A percentile compares a stretch with the other conserved stretches of the same genome.
These are phyloP conservation scores for Zea mays DNA, from an alignment of 176 grass and related monocot genomes.

Conservation along the genomic window DNA sequence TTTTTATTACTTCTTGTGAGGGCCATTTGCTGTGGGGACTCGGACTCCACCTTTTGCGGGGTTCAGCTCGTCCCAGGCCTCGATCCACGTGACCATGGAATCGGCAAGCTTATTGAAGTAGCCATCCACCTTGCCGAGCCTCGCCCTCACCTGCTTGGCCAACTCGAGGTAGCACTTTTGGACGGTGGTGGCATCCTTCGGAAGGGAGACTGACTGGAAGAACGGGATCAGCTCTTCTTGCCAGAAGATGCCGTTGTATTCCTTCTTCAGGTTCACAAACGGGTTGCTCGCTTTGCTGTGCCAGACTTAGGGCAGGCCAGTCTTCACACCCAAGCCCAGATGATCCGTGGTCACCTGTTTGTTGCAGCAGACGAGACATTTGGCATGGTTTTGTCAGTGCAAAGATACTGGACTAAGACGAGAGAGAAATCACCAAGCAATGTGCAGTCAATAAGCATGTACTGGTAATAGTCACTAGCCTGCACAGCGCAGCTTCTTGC, in stretches of 20 bases:
- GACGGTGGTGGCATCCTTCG: conserved; percentile 59
- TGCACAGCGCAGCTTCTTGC: not conserved
- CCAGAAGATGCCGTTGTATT: conserved; percentile 73
- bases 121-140: conserved; percentile 50
- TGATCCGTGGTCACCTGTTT: conserved; percentile 66
- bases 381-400: not conserved
- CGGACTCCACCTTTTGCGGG: conserved; percentile 27
- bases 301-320: conserved; percentile 69
- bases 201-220: conserved; percentile 51
- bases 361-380: not conserved
- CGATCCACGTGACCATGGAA: conserved; percentile 71
- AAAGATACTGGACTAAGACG: not conserved
- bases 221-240: conserved; percentile 77
- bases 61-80: conserved; percentile 74
- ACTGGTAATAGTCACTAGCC: not conserved
- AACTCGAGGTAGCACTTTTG: conserved; percentile 65
- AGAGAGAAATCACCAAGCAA: not conserved
- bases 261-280: conserved; percentile 68
- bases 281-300: conserved; percentile 78
- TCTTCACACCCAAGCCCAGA: conserved; percentile 61
- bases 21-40: conserved; percentile 13
- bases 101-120: conserved; percentile 74
- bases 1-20: conserved; percentile 34
- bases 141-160: conserved; percentile 54
- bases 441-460: not conserved